Evolutionary conservation across 225 moss, liverwort and hornwort species (phyloP), one percentile per base, ranked within the genome.

Genomic region (Polytrichum formosum): DNA sequence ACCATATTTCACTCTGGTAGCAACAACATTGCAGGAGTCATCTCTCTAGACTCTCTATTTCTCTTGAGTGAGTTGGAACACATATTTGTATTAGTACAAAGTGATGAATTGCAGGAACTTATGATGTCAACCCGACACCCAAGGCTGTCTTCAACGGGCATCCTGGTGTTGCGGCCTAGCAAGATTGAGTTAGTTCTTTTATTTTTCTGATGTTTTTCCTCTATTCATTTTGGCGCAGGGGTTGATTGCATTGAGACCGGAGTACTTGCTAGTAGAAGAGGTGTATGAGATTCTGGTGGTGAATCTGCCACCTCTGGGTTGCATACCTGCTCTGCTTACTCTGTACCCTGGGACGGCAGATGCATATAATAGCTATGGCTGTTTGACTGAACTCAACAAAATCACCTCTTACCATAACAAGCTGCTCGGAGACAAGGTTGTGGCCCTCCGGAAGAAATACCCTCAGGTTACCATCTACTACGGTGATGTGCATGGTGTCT

Each of bases 221-320:
- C 13, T 13, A 22, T 23, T 2, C 21, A 22, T 6, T 33, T 20
- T 22, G 28, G 4, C 20, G 33, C 70, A 79, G 78, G 33, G 27
- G 17, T 10, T 74, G 1, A 29, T 73, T n/a, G 28, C n/a, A 18
- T 29, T 26, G n/a, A 8, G 46, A 46, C 46, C 46, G 46, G 4
- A 16, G 46, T 46, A 3, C 46, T 46, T 46, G 46, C 0, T 46
- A 4, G 46, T 46, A 13, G 13, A 46, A 46, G 78, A 67, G 60
- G 76, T 64, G 10, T 63, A 71, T 33, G 66, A 69, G 9, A 70
- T 81, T 73, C 29, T 81, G 19, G 76, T 73, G 35, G 26, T 76
- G 37, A 81, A 76, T 61, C 69, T 76, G 54, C 81, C 76, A n/a
- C 81, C 81, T 31, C 60, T 77, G 64, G 81, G 81, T 65, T 81